Conservation (phyloP, 805 yeast genomes). For the Pichia pseudocactophila region DNA sequence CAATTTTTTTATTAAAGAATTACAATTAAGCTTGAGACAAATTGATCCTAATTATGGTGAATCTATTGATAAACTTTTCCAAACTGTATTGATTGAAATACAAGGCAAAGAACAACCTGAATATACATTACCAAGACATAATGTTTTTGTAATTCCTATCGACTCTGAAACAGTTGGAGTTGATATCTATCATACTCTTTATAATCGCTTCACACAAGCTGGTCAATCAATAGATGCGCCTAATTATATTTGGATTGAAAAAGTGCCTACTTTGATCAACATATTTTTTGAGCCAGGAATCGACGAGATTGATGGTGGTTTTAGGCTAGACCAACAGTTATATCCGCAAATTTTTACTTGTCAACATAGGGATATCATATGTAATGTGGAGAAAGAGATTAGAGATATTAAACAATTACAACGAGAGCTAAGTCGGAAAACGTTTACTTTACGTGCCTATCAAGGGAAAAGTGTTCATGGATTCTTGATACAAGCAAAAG, state of each 20-base stretch:
- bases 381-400: slow-evolving; percentile 13
- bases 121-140: slow-evolving; percentile 3
- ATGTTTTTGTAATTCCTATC: slow-evolving; percentile 25
- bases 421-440: slow-evolving; percentile 6
- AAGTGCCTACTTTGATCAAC: slow-evolving; percentile 29
- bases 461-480: slow-evolving; percentile 26
- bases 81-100: neutral
- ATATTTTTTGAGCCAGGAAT: slow-evolving; percentile 26
- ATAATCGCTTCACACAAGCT: slow-evolving; percentile 20
- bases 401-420: slow-evolving; percentile 1
- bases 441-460: slow-evolving; percentile 21
- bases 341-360: slow-evolving; percentile 34
- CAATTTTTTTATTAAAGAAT: slow-evolving; percentile 15
- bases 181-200: slow-evolving; percentile 28
- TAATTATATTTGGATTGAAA: slow-evolving; percentile 10
- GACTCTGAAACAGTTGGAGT: slow-evolving; percentile 25
- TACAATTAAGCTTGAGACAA: slow-evolving; percentile 16
- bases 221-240: slow-evolving; percentile 20
- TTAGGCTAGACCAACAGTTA: slow-evolving; percentile 24
- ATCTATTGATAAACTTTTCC: slow-evolving; percentile 10
- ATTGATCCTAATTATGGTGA: slow-evolving; percentile 10
- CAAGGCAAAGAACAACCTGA: neutral
- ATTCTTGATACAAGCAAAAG: slow-evolving; percentile 20
- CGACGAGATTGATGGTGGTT: slow-evolving; percentile 22
- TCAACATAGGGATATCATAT: slow-evolving; percentile 20